Percentiles rank a stretch among this genome's conserved stretches.
Conservation (phyloP, 2,329 filamentous ascomycete species). For the Monosporascus sp. region DNA sequence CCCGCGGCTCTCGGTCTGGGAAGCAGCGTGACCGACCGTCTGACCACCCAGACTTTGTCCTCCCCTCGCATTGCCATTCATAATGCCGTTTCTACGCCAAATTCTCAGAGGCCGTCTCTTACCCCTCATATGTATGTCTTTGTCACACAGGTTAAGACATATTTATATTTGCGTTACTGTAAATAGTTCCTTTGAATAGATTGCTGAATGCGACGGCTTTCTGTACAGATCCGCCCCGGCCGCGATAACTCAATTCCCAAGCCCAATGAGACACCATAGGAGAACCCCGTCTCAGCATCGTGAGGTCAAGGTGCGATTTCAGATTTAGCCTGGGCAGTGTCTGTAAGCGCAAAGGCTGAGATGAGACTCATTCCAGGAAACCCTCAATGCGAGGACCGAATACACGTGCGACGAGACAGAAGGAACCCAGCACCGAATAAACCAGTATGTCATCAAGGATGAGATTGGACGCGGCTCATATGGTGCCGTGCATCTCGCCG, state of each 20-base stretch:
- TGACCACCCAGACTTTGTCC: constrained; percentile 16
- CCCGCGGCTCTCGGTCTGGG: constrained; percentile 6
- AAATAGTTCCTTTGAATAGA: background rate
- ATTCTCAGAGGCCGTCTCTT: constrained; percentile 24
- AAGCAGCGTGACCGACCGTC: constrained; percentile 1
- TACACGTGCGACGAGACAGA: constrained; percentile 82
- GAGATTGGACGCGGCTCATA: constrained; percentile 97
- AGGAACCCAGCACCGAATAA: constrained; percentile 81
- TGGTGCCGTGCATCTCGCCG: constrained; percentile 84
- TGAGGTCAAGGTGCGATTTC: constrained; percentile 45
- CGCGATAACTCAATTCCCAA: constrained; percentile 36
- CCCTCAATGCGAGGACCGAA: constrained; percentile 80
- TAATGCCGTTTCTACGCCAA: constrained; percentile 25
- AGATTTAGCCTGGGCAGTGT: background rate
- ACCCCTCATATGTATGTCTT: constrained; percentile 37
- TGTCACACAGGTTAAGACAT: constrained; percentile 2
- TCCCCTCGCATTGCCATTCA: constrained; percentile 34
- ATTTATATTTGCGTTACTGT: background rate
- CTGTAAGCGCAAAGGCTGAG: constrained; percentile 4
- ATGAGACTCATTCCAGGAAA: constrained; percentile 56
- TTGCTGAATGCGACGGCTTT: constrained; percentile 10
- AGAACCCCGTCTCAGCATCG: constrained; percentile 53
- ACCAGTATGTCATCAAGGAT: constrained; percentile 89
- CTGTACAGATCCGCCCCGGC: constrained; percentile 37
- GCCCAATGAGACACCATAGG: constrained; percentile 52